phyloP scores from a whole-genome alignment of 441 rosid genomes.

The Oxalis stricta region DNA sequence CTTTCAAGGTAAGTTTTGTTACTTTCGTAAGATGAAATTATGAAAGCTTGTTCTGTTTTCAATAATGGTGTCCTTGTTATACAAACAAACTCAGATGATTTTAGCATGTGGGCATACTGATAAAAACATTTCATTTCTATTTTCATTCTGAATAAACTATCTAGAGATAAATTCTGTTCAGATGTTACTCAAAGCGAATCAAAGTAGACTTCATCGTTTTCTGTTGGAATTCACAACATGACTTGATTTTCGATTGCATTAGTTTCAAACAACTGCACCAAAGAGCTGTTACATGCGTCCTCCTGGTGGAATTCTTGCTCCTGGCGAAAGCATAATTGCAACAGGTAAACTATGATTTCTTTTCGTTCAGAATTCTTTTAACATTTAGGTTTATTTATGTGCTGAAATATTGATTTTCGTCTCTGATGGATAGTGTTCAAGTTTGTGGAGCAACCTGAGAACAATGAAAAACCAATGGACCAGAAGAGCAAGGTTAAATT shows the following conservation, averaged over 20 bases:
- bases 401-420: not conserved
- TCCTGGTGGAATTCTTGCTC: slow-evolving; percentile 56
- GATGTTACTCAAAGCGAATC: too few relatives aligned
- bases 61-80: too few relatives aligned
- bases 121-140: too few relatives aligned
- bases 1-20: slow-evolving; percentile 54
- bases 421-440: slow-evolving; percentile 32
- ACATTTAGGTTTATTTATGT: slow-evolving; percentile 1
- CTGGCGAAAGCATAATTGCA: slow-evolving; percentile 51
- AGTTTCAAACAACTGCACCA: slow-evolving; percentile 73
- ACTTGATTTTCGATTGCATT: slow-evolving; percentile 5
- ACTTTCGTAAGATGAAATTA: too few relatives aligned
- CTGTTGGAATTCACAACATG: not conserved
- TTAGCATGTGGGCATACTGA: too few relatives aligned
- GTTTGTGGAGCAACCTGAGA: slow-evolving; percentile 62
- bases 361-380: not conserved
- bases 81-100: too few relatives aligned
- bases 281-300: slow-evolving; percentile 86
- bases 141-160: too few relatives aligned
- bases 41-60: too few relatives aligned
- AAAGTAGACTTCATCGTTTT: not conserved
- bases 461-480: slow-evolving; percentile 60
- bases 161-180: too few relatives aligned
- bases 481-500: slow-evolving; percentile 61
- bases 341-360: slow-evolving; percentile 28